Percentiles rank a stretch among this genome's conserved stretches.
These are phyloP conservation scores for Terana coerulea DNA, from an alignment of 768 basidiomycete genomes.

Conservation along the genomic window DNA sequence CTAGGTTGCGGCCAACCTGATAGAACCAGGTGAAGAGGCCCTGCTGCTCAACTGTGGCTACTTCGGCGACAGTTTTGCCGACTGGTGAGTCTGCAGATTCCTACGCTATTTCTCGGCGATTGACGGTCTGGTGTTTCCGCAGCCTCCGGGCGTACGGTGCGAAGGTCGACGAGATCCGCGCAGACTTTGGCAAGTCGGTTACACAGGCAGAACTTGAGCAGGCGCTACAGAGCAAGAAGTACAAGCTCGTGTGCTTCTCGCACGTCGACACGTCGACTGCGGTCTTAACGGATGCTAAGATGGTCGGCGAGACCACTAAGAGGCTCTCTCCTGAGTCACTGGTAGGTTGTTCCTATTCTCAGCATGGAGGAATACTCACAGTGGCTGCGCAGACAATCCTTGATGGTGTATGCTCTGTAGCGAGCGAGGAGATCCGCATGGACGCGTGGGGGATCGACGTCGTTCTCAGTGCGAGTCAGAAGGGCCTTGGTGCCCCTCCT, in stretches of 20 bases:
- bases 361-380: background rate
- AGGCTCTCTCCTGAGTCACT: constrained; percentile 83
- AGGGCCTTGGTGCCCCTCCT: constrained; percentile 91
- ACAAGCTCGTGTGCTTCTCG: constrained; percentile 89
- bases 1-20: constrained; percentile 84
- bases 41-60: constrained; percentile 90
- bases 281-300: constrained; percentile 82
- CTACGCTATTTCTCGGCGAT: background rate
- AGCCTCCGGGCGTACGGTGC: constrained; percentile 89
- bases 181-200: constrained; percentile 78
- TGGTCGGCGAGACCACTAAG: constrained; percentile 68
- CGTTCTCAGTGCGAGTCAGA: constrained; percentile 82
- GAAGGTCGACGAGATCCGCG: constrained; percentile 77
- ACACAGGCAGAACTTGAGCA: constrained; percentile 53
- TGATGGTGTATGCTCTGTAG: constrained; percentile 96
- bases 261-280: constrained; percentile 95
- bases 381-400: constrained; percentile 52
- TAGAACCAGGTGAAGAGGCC: constrained; percentile 74
- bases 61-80: constrained; percentile 88
- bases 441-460: constrained; percentile 94
- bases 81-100: constrained; percentile 54
- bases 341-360: constrained; percentile 33
- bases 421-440: constrained; percentile 91
- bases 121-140: background rate
- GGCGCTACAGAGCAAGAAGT: constrained; percentile 73